A percentile compares a stretch with the other conserved stretches of the same genome.
Conservation (phyloP, 2,329 filamentous ascomycete genomes). For the Fusarium sp. region DNA sequence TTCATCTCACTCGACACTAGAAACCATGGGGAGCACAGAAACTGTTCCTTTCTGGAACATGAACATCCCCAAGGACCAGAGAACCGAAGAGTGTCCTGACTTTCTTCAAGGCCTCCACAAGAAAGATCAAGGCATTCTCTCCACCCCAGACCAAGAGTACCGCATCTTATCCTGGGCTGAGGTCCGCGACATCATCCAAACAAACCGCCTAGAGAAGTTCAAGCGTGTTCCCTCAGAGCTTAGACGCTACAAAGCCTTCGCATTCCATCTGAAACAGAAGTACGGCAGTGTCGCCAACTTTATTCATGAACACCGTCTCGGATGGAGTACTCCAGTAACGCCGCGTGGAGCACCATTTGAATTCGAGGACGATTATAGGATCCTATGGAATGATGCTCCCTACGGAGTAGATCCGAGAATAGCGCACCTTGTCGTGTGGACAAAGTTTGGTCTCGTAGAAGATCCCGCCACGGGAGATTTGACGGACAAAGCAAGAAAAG, state of each 20-base stretch:
- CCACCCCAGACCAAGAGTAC: conserved; percentile 75
- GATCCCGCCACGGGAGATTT: conserved; percentile 72
- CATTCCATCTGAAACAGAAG: conserved; percentile 67
- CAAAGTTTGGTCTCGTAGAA: conserved; percentile 82
- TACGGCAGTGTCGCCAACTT: conserved; percentile 84
- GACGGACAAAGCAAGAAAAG: conserved; percentile 67
- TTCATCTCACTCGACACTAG: not conserved
- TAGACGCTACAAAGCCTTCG: conserved; percentile 79
- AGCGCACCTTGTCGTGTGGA: conserved; percentile 91
- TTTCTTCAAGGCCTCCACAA: conserved; percentile 70
- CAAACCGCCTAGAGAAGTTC: conserved; percentile 79
- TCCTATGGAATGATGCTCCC: conserved; percentile 92
- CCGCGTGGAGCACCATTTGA: conserved; percentile 53
- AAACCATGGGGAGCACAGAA: conserved; percentile 49
- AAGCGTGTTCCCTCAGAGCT: conserved; percentile 80
- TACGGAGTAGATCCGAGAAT: conserved; percentile 84
- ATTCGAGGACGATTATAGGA: conserved; percentile 68
- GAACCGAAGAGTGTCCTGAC: conserved; percentile 74
- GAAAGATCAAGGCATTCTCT: conserved; percentile 77
- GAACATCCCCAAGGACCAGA: conserved; percentile 73
- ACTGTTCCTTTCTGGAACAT: conserved; percentile 79
- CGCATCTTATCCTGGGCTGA: conserved; percentile 72
- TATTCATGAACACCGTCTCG: conserved; percentile 74
- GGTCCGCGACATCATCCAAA: conserved; percentile 68
- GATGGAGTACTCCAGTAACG: conserved; percentile 66